phyloP scores from a whole-genome alignment of 805 yeast species.

The Pichia phayaonensis region DNA sequence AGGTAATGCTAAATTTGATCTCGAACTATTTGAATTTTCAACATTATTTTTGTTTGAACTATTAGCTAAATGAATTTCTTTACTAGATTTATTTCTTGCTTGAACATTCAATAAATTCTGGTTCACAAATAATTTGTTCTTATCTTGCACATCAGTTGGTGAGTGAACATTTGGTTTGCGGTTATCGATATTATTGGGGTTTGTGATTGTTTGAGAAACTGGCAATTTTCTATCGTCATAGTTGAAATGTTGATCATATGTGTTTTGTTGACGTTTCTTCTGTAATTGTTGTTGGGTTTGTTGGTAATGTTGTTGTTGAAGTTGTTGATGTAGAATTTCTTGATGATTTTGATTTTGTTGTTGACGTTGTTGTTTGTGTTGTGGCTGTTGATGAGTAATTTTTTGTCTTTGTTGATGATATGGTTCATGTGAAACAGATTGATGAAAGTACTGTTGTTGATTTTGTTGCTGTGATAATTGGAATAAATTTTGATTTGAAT shows the following conservation, averaged over 20 bases:
- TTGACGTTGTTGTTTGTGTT: constrained; percentile 3
- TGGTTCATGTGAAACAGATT: background rate
- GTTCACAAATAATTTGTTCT: background rate
- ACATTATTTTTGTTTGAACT: background rate
- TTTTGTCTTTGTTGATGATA: background rate
- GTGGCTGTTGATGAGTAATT: background rate
- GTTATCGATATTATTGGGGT: background rate
- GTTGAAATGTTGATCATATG: background rate
- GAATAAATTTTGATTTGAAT: background rate
- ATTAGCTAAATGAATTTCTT: background rate
- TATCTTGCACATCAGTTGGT: constrained; percentile 1
- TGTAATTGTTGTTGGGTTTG: constrained; percentile 6
- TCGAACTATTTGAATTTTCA: background rate
- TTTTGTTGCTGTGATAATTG: background rate
- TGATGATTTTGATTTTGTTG: background rate
- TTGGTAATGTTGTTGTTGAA: background rate
- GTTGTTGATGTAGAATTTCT: background rate
- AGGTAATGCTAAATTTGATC: background rate
- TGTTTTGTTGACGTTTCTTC: constrained; percentile 8
- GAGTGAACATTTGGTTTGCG: background rate
- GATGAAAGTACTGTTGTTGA: constrained; percentile 2
- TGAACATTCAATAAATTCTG: background rate
- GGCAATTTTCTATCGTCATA: background rate
- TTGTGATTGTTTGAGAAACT: background rate
- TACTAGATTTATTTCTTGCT: background rate